phyloP scores from a whole-genome alignment of 2,329 filamentous ascomycete species.

The Didymellaceae sp. region DNA sequence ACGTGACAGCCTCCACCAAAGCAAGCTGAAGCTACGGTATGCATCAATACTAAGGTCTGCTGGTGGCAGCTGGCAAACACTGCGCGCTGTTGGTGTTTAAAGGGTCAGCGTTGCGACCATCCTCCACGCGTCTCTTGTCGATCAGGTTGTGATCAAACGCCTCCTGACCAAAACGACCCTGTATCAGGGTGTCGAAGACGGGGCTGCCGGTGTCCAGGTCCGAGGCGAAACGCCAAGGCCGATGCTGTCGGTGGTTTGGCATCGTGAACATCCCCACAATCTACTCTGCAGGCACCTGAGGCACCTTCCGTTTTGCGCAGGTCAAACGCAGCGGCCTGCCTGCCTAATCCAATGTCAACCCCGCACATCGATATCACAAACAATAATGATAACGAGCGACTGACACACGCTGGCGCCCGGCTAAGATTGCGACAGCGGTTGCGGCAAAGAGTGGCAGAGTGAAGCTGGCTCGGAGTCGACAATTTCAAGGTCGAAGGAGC shows the following conservation, averaged over 20 bases:
- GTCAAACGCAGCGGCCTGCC: slow-evolving; percentile 7
- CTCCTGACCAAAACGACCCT: background rate
- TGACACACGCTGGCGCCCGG: background rate
- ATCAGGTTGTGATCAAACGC: background rate
- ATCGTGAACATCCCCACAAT: background rate
- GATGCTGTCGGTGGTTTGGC: background rate
- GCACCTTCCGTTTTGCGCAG: slow-evolving; percentile 16
- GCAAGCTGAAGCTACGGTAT: no score
- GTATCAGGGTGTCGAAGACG: background rate
- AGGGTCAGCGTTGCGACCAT: background rate
- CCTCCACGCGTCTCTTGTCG: background rate
- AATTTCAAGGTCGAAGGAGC: slow-evolving; percentile 2
- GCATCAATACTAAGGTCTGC: no score
- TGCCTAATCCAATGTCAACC: slow-evolving; percentile 8
- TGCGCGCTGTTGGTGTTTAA: no score
- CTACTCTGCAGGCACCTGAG: background rate
- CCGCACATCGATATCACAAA: slow-evolving; percentile 2
- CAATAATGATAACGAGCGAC: no score
- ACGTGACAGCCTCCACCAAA: no score
- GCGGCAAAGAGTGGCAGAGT: background rate
- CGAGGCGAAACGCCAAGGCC: background rate
- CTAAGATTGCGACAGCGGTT: background rate
- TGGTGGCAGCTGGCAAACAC: no score
- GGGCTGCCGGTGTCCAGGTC: background rate
- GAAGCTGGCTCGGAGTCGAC: background rate